Evolutionary conservation across 768 basidiomycete species (phyloP).

Genomic region (Chlorophyllum brunneum): DNA sequence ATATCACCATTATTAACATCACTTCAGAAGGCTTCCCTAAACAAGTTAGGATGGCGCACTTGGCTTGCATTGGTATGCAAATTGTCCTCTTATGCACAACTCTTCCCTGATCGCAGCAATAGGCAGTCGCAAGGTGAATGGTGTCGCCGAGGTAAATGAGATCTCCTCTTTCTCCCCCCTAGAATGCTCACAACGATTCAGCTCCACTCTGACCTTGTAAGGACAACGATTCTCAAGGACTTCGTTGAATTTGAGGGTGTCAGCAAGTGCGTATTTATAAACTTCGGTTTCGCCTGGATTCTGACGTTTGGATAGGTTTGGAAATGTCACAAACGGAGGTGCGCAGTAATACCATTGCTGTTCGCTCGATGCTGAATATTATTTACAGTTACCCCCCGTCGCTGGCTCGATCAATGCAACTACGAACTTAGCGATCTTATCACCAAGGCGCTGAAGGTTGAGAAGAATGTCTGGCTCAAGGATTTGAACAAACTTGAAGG

Average conservation of each 20-base stretch:
- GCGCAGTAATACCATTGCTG: conserved; percentile 26
- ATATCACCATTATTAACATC: background rate
- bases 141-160: conserved; percentile 82
- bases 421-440: conserved; percentile 83
- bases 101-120: conserved; percentile 6
- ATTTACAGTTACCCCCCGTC: conserved; percentile 75
- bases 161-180: background rate
- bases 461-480: conserved; percentile 81
- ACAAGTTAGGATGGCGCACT: conserved; percentile 85
- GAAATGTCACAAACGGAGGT: conserved; percentile 93
- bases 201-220: conserved; percentile 88
- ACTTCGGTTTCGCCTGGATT: background rate
- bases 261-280: conserved; percentile 56
- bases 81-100: conserved; percentile 14
- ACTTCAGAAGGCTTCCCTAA: conserved; percentile 78
- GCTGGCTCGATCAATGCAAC: conserved; percentile 96
- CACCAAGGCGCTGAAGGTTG: conserved; percentile 71
- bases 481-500: conserved; percentile 75
- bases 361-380: background rate
- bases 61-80: conserved; percentile 73
- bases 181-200: conserved; percentile 19
- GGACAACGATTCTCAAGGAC: conserved; percentile 80
- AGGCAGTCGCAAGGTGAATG: conserved; percentile 87
- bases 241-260: conserved; percentile 91
- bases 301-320: conserved; percentile 43